Percentiles rank a stretch among this genome's conserved stretches.
phyloP scores from a whole-genome alignment of 2,329 filamentous ascomycete species.

The Hypoxylon sp. region DNA sequence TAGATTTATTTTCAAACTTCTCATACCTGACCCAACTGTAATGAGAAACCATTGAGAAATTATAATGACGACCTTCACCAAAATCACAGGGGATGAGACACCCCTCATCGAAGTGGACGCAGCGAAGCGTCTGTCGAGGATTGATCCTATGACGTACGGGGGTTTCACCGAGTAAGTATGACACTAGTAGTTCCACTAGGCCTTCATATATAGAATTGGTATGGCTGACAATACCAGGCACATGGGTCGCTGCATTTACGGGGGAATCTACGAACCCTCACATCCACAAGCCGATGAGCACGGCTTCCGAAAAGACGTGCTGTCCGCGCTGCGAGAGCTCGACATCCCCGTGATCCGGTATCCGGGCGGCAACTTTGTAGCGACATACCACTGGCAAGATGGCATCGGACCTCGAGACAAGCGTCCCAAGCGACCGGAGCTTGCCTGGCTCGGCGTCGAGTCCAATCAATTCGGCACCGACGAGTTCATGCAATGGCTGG shows the following conservation, averaged over 20 bases:
- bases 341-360: constrained; percentile 84
- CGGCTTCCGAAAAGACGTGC: constrained; percentile 85
- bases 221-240: constrained; percentile 66
- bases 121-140: constrained; percentile 76
- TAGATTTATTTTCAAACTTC: constrained; percentile 1
- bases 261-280: constrained; percentile 85
- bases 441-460: constrained; percentile 85
- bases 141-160: constrained; percentile 86
- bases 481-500: constrained; percentile 88
- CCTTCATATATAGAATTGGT: neutral
- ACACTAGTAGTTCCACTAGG: neutral
- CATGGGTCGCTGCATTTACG: constrained; percentile 92
- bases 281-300: constrained; percentile 80
- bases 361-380: constrained; percentile 87
- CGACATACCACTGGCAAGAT: constrained; percentile 89
- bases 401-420: constrained; percentile 81
- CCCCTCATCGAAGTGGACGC: constrained; percentile 77
- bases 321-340: constrained; percentile 80
- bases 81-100: constrained; percentile 71
- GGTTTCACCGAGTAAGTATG: constrained; percentile 83
- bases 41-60: neutral
- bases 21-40: constrained; percentile 1
- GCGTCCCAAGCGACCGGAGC: constrained; percentile 76
- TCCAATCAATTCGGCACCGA: constrained; percentile 87
- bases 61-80: constrained; percentile 81